phyloP scores from a whole-genome alignment of 768 basidiomycete species.

The Xanthoconium stramineum region DNA sequence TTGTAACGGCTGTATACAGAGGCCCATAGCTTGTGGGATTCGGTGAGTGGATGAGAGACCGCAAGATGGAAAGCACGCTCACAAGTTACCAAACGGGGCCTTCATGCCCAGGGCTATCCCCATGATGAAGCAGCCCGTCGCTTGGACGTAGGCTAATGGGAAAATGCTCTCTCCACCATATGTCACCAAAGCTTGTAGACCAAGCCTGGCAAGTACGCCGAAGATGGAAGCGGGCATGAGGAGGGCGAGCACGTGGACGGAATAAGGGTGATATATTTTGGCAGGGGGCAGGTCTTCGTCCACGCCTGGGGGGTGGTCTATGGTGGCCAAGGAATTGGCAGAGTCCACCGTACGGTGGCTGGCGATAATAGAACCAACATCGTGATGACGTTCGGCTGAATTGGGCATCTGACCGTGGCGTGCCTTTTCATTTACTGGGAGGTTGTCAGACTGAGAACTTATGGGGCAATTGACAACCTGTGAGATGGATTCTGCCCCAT shows the following conservation, averaged over 20 bases:
- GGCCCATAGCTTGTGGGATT: conserved; percentile 68
- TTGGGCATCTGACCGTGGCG: background rate
- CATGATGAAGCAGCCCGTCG: conserved; percentile 89
- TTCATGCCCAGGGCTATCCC: conserved; percentile 72
- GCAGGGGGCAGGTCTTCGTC: conserved; percentile 31
- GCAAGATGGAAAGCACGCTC: conserved; percentile 30
- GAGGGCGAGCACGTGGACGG: conserved; percentile 61
- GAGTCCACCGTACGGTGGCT: conserved; percentile 32
- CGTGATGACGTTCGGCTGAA: conserved; percentile 15
- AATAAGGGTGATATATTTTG: conserved; percentile 50
- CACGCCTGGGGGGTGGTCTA: conserved; percentile 40
- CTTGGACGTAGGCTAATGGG: conserved; percentile 81
- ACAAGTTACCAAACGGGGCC: conserved; percentile 74
- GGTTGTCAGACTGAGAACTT: background rate
- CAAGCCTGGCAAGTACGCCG: conserved; percentile 81
- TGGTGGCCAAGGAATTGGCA: conserved; percentile 39
- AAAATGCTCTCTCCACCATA: conserved; percentile 80
- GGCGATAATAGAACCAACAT: conserved; percentile 35
- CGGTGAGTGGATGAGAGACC: conserved; percentile 5
- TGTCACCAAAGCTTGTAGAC: conserved; percentile 66
- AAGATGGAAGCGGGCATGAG: conserved; percentile 82
- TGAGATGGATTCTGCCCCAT: background rate
- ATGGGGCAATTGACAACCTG: background rate
- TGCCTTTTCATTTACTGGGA: conserved; percentile 3
- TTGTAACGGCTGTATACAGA: conserved; percentile 83